phyloP scores from a whole-genome alignment of 1,284 basidiomycete species.

The Ganoderma lingzhi region DNA sequence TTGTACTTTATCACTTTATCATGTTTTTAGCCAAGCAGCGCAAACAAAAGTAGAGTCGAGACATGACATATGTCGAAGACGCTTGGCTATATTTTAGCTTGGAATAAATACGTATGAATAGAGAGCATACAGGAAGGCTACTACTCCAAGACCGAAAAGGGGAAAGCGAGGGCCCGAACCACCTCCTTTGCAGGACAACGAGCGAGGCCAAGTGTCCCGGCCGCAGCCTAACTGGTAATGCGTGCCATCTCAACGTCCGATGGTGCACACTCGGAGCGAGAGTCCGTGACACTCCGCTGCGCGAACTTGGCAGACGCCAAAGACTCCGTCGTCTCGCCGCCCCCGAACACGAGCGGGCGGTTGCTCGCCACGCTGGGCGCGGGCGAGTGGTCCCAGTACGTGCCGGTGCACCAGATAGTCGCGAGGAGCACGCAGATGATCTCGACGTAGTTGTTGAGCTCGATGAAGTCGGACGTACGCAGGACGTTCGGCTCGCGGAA shows the following conservation, averaged over 20 bases:
- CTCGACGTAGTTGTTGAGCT: slow-evolving; percentile 29
- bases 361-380: background rate
- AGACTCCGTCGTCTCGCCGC: background rate
- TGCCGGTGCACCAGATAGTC: background rate
- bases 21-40: too few relatives aligned
- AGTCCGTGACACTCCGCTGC: background rate
- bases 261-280: background rate
- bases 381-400: background rate
- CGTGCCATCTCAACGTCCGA: background rate
- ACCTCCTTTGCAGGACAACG: background rate
- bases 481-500: slow-evolving; percentile 19
- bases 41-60: too few relatives aligned
- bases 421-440: slow-evolving; percentile 34
- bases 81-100: background rate
- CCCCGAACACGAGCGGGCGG: background rate
- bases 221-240: background rate
- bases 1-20: too few relatives aligned
- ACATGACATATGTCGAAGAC: too few relatives aligned
- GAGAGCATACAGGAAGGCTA: background rate
- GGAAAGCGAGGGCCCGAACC: background rate
- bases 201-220: too few relatives aligned
- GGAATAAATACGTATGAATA: background rate
- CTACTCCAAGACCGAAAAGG: background rate
- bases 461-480: slow-evolving; percentile 25
- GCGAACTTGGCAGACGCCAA: background rate